Conservation (phyloP, 768 basidiomycete genomes). For the Boletus fagicola region DNA sequence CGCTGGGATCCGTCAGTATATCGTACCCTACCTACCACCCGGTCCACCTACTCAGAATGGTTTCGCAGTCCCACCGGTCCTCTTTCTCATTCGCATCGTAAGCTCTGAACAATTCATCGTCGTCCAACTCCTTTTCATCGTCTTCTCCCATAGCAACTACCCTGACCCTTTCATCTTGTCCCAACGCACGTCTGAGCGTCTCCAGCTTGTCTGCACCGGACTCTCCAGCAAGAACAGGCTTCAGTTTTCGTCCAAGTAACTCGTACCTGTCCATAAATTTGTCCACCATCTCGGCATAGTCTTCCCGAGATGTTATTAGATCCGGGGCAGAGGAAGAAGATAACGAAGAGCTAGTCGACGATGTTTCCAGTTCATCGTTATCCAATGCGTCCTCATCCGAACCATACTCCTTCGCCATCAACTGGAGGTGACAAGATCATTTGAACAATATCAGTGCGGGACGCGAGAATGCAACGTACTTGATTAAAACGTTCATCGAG, state of each 20-base stretch:
- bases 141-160: conserved; percentile 43
- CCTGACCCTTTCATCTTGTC: conserved; percentile 60
- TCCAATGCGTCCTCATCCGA: conserved; percentile 49
- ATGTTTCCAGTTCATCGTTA: conserved; percentile 49
- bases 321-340: conserved; percentile 66
- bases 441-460: background rate
- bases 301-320: conserved; percentile 77
- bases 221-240: conserved; percentile 68
- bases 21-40: background rate
- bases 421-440: conserved; percentile 30
- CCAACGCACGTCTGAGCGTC: conserved; percentile 73
- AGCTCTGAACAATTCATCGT: conserved; percentile 41
- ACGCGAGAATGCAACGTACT: conserved; percentile 44
- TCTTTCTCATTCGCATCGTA: conserved; percentile 49
- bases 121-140: conserved; percentile 46
- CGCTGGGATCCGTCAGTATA: conserved; percentile 46
- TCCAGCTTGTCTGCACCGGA: conserved; percentile 77
- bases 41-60: conserved; percentile 74
- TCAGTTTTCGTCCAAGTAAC: conserved; percentile 83
- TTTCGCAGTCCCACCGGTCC: conserved; percentile 94
- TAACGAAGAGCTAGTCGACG: conserved; percentile 36
- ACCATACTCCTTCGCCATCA: conserved; percentile 82
- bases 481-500: conserved; percentile 94
- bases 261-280: conserved; percentile 94
- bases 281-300: conserved; percentile 88